These are phyloP conservation scores for Aspergillus pseudoterreus DNA, from an alignment of 2,329 filamentous ascomycete genomes.

Conservation along the genomic window DNA sequence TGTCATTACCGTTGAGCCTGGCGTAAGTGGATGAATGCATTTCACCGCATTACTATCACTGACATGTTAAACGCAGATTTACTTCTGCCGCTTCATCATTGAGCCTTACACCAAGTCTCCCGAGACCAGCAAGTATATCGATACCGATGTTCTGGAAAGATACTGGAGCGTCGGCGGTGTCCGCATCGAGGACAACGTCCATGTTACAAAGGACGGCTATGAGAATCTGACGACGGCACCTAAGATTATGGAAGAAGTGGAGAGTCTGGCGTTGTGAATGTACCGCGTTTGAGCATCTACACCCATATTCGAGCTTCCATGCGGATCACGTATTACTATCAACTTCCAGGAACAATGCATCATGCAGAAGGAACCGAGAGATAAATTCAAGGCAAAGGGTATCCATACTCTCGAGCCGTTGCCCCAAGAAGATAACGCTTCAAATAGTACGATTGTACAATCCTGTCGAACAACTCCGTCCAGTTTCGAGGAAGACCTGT, in stretches of 20 bases:
- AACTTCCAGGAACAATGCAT: no score
- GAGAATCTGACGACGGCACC: conserved; percentile 81
- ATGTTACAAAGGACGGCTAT: conserved; percentile 71
- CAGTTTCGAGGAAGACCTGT: no score
- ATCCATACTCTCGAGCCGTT: neutral
- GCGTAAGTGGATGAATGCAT: conserved; percentile 51
- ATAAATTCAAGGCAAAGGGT: no score
- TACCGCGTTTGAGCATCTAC: neutral
- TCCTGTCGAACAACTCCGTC: no score
- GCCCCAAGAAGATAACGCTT: neutral
- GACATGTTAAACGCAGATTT: conserved; percentile 52
- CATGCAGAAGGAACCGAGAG: no score
- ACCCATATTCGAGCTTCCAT: no score
- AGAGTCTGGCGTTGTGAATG: conserved; percentile 40
- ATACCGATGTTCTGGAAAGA: conserved; percentile 65
- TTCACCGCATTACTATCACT: conserved; percentile 1
- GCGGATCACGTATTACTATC: no score
- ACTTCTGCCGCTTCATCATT: conserved; percentile 89
- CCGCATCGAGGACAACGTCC: conserved; percentile 85
- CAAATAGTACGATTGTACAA: neutral
- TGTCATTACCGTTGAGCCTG: conserved; percentile 93
- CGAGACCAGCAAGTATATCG: conserved; percentile 71
- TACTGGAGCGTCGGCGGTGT: conserved; percentile 92
- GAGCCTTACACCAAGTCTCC: conserved; percentile 72
- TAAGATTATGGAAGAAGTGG: conserved; percentile 66